Evolutionary conservation across 2,329 filamentous ascomycete genomes (phyloP), one percentile per base, ranked within the genome.

Genomic region (Monilinia fructigena): DNA sequence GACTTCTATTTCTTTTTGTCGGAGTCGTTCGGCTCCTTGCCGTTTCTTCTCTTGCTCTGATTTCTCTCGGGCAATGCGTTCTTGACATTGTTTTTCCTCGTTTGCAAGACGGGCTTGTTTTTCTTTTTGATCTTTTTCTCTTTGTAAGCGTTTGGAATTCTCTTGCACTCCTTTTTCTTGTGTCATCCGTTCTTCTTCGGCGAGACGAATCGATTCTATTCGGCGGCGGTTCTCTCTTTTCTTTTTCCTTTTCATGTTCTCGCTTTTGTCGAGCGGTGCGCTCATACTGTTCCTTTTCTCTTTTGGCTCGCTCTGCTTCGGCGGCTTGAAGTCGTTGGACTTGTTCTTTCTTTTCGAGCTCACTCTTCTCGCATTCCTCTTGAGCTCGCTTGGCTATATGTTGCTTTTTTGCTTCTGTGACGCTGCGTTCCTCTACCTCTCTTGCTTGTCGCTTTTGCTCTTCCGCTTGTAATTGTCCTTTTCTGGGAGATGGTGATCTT

Each of bases 111-210:
- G 20, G 16, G 23, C 55, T 18, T 47, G 38, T 3, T 4, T 31
- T 38, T 31, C 20, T 8, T 47, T 47, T 53, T 35, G 8, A 7
- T 54, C 38, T 47, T 38, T n/a, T 16, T 28, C 60, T 26, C 35
- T 11, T 7, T 42, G 28, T 20, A 16, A n/a, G 20, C 16, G 42
- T 18, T 11, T 7, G 4, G 26, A 5, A n/a, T 50, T 61, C 26
- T 48, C 60, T 31, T 56, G 52, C 28, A 50, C 52, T 47, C 31
- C 16, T 35, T 54, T 53, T 18, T 63, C 35, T n/a, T n/a, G 55
- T 14, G 64, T 55, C 3, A 62, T 4, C 2, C 47, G 38, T 35
- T 55, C 35, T 26, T 61, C 56, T 14, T 45, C 14, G 38, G 54
- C 23, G 48, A n/a, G 28, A 4, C n/a, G 58, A 2, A 28, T 50